Evolutionary conservation across 2,329 filamentous ascomycete species (phyloP).

Genomic region (Colletotrichum salicis): DNA sequence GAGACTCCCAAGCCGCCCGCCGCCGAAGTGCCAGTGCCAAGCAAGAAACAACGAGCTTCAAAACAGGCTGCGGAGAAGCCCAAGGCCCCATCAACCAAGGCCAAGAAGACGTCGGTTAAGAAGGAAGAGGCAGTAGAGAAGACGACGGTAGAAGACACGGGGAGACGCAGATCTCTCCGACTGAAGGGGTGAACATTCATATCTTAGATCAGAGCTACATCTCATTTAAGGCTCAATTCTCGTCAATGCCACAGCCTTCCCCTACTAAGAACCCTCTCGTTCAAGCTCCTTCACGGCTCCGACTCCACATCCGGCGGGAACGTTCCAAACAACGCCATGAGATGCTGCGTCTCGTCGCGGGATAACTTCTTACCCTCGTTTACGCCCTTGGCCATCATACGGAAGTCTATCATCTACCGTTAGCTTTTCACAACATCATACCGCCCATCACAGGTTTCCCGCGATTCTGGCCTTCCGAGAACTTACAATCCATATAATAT

Average conservation of each 20-base stretch:
- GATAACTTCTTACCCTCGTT: conserved; percentile 42
- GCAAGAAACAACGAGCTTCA: conserved; percentile 40
- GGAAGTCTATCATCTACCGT: conserved; percentile 43
- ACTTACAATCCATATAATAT: conserved; percentile 51
- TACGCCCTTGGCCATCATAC: conserved; percentile 46
- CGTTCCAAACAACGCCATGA: conserved; percentile 51
- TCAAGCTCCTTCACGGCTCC: conserved; percentile 40
- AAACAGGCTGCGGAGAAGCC: conserved; percentile 41
- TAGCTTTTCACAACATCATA: conserved; percentile 12
- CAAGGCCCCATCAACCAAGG: conserved; percentile 35
- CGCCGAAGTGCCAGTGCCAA: conserved; percentile 24
- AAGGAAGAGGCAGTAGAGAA: conserved; percentile 11
- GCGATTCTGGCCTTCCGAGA: too few species aligned
- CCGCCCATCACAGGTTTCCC: background rate
- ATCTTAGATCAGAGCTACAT: conserved; percentile 1
- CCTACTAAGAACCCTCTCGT: background rate
- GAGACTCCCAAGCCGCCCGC: conserved; percentile 23
- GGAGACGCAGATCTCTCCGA: conserved; percentile 43
- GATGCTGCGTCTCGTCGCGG: conserved; percentile 41
- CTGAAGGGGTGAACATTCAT: conserved; percentile 38
- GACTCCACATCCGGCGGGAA: conserved; percentile 49
- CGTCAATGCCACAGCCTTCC: background rate
- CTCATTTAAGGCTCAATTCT: background rate
- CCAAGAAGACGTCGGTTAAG: conserved; percentile 17
- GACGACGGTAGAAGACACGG: conserved; percentile 32